Conservation (phyloP, 2,329 filamentous ascomycete genomes). For the Tolypocladium pustulatum region DNA sequence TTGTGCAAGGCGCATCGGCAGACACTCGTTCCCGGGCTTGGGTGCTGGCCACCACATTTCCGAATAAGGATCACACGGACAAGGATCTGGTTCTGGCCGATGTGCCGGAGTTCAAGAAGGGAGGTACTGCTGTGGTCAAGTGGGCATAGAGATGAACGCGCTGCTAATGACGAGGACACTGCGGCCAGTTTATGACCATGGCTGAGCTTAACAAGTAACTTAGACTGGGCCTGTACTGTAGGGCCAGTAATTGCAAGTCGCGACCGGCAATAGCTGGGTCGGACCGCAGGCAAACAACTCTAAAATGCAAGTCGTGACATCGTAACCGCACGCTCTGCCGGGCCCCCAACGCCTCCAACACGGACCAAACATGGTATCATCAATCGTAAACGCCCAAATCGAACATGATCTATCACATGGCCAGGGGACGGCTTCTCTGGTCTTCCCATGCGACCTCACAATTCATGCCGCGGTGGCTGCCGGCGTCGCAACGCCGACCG, state of each 20-base stretch:
- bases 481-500: slow-evolving; percentile 14
- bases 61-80: slow-evolving; percentile 69
- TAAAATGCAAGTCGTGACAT: not conserved
- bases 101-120: slow-evolving; percentile 54
- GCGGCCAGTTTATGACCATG: not conserved
- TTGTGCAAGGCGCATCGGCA: slow-evolving; percentile 55
- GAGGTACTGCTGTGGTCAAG: slow-evolving; percentile 56
- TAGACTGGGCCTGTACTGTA: not conserved
- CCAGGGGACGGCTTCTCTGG: not conserved
- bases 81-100: slow-evolving; percentile 48
- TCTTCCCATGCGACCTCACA: not conserved
- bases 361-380: slow-evolving; percentile 4
- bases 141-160: slow-evolving; percentile 24
- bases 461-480: slow-evolving; percentile 9
- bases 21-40: slow-evolving; percentile 49
- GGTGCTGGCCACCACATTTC: slow-evolving; percentile 74
- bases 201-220: not conserved
- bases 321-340: not conserved
- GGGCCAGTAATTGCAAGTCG: not conserved
- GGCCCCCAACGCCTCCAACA: not conserved
- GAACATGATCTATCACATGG: not conserved
- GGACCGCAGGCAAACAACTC: not conserved
- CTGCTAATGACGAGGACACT: not conserved
- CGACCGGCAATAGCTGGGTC: not conserved
- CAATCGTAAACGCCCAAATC: slow-evolving; percentile 1